Evolutionary conservation across 495 filamentous ascomycete genomes (phyloP), one percentile per base, ranked within the genome.

Genomic region (Chaetomium fimeti): DNA sequence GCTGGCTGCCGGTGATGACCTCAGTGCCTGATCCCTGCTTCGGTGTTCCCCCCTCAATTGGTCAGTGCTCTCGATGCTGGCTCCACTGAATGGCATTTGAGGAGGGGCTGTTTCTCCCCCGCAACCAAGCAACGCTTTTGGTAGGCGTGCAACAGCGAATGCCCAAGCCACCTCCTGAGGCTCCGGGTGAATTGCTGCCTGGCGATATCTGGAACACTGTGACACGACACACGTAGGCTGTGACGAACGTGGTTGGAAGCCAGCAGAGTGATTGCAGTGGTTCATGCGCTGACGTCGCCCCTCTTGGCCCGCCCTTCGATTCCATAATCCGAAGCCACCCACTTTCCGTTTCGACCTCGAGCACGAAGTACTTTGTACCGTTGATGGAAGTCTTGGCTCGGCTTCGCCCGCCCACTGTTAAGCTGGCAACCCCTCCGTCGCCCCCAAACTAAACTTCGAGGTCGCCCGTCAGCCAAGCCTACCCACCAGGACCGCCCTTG

Each of bases 221-320:
- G 32, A 65, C 52, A 49, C 20, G 43, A 38, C 40, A 66, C 53
- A 62, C 53, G 63, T 60, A 52, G 59, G 40, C 40, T 43, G 32
- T 22, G 9, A 20, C 42, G 9, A 42, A 40, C 32, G 16, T 27
- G 29, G 59, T 32, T 24, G 51, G 36, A 32, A 42, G 20, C 32
- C 20, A 57, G 32, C 18, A 40, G 28, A 47, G 40, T 5, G 25
- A n/a, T 24, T 62, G 63, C 15, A 58, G 62, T 68, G n/a, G 52
- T 74, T 76, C 66, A 76, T 76, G 76, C 75, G 73, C 76, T 79
- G 77, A 77, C 76, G 74, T 79, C 72, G 76, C 38, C n/a, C 32
- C 29, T 38, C 38, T 43, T 43, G 36, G 51, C 51, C 25, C 25
- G n/a, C n/a, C n/a, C n/a, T n/a, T n/a, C n/a, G n/a, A n/a, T n/a